These are phyloP conservation scores for Fistulinella cinereoalba DNA, from an alignment of 1,284 basidiomycete genomes.

Conservation along the genomic window DNA sequence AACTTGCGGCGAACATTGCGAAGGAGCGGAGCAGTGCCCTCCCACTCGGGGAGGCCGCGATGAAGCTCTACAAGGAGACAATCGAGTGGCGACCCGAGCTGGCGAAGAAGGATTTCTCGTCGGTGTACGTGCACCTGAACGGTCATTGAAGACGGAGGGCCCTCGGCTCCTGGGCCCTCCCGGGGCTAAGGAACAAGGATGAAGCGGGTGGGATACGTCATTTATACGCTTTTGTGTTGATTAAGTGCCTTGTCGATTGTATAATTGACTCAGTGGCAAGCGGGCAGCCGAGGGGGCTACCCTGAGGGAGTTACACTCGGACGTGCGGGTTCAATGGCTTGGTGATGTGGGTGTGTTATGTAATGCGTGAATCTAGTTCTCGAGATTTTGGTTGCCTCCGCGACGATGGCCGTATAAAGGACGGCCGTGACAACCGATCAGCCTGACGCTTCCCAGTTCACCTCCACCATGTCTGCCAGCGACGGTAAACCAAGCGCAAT, in stretches of 20 bases:
- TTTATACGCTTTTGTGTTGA: constrained; percentile 7
- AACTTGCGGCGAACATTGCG: constrained; percentile 67
- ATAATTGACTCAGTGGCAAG: too few species aligned
- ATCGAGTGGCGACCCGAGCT: constrained; percentile 55
- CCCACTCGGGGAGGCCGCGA: constrained; percentile 64
- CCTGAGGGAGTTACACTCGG: too few species aligned
- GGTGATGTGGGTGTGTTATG: constrained; percentile 8
- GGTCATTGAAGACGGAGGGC: constrained; percentile 1
- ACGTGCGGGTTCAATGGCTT: too few species aligned
- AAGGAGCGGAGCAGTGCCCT: constrained; percentile 48
- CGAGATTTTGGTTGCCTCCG: constrained; percentile 33
- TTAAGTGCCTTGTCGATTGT: constrained; percentile 7
- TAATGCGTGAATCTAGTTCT: constrained; percentile 17
- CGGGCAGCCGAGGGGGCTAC: too few species aligned
- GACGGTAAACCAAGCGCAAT: constrained; percentile 64
- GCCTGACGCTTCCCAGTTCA: constrained; percentile 2
- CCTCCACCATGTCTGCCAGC: constrained; percentile 19
- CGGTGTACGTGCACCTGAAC: constrained; percentile 66
- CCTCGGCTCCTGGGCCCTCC: neutral
- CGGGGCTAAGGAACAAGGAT: neutral
- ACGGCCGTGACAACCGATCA: constrained; percentile 25
- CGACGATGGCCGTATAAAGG: constrained; percentile 30
- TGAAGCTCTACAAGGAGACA: constrained; percentile 56
- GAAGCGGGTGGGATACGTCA: constrained; percentile 3
- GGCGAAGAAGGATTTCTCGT: constrained; percentile 73